These are phyloP conservation scores for Ceratobasidium theobromae DNA, from an alignment of 1,284 basidiomycete genomes.

Conservation along the genomic window DNA sequence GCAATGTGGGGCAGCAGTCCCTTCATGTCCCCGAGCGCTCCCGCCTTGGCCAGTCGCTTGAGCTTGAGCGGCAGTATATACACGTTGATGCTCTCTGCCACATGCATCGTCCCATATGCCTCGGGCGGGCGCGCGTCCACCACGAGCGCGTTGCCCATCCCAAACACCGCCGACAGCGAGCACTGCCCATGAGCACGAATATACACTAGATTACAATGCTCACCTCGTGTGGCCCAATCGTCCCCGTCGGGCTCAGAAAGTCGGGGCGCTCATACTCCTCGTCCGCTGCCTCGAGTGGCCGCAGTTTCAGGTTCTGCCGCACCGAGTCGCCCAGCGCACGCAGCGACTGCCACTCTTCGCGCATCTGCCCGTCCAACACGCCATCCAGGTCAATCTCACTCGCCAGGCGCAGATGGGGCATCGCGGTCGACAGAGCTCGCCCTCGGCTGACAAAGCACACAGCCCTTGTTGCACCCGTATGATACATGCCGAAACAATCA, in stretches of 20 bases:
- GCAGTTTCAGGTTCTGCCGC: conserved; percentile 13
- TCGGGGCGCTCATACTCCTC: conserved; percentile 1
- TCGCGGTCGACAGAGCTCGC: conserved; percentile 4
- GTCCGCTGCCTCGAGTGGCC: conserved; percentile 8
- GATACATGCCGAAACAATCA: conserved; percentile 3
- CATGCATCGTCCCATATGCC: conserved; percentile 61
- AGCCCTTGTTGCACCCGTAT: not conserved
- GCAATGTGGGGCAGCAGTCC: conserved; percentile 75
- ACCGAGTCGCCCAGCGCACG: conserved; percentile 20
- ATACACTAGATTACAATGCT: not conserved
- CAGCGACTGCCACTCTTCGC: conserved; percentile 24
- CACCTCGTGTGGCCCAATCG: not conserved
- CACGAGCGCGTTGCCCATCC: conserved; percentile 48
- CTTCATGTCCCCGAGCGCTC: conserved; percentile 62
- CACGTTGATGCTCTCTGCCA: conserved; percentile 72
- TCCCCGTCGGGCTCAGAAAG: conserved; percentile 17
- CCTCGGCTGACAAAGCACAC: conserved; percentile 12
- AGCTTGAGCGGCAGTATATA: conserved; percentile 83
- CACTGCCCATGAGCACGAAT: not conserved
- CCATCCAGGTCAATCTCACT: conserved; percentile 17
- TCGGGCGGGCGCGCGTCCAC: conserved; percentile 76
- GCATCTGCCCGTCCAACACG: conserved; percentile 21
- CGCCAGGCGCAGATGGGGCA: conserved; percentile 23
- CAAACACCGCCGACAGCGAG: not conserved
- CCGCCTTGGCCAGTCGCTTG: conserved; percentile 73